Conservation (phyloP, 116 monocot species). For the Cymodocea nodosa region DNA sequence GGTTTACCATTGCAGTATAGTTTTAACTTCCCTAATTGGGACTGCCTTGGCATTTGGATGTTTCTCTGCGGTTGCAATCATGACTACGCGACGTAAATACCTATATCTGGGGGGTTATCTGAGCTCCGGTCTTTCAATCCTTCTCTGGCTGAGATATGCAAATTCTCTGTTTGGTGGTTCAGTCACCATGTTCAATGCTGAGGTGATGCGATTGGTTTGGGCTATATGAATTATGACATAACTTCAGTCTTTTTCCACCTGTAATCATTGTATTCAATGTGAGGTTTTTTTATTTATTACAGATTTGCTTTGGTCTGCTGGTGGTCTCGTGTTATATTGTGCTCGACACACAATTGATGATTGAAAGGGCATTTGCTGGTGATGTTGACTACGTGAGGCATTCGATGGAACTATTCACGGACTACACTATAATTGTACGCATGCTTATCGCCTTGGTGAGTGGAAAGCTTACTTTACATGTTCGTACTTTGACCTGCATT, state of each 20-base stretch:
- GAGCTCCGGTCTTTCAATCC: conserved; percentile 57
- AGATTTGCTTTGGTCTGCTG: conserved; percentile 84
- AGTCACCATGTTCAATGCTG: conserved; percentile 38
- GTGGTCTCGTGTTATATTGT: conserved; percentile 63
- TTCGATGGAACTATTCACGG: conserved; percentile 44
- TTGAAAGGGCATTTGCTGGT: conserved; percentile 48
- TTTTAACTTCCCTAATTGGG: conserved; percentile 68
- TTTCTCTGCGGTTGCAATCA: conserved; percentile 67
- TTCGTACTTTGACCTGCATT: neutral
- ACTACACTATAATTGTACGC: conserved; percentile 28
- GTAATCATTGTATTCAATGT: neutral
- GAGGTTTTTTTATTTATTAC: neutral
- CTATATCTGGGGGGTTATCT: conserved; percentile 73
- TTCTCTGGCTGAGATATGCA: conserved; percentile 70
- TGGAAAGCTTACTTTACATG: neutral
- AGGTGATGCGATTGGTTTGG: conserved; percentile 24
- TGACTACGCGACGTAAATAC: conserved; percentile 66
- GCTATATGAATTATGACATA: neutral
- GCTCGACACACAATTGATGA: conserved; percentile 62
- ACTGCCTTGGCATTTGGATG: conserved; percentile 77
- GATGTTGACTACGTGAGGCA: conserved; percentile 53
- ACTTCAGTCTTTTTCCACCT: neutral
- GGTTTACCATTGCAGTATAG: conserved; percentile 35
- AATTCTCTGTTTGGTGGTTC: conserved; percentile 54
- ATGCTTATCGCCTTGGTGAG: conserved; percentile 61